Base-by-base conservation (phyloP, 2,329 filamentous ascomycete species). In the Phialophora verrucosa region DNA sequence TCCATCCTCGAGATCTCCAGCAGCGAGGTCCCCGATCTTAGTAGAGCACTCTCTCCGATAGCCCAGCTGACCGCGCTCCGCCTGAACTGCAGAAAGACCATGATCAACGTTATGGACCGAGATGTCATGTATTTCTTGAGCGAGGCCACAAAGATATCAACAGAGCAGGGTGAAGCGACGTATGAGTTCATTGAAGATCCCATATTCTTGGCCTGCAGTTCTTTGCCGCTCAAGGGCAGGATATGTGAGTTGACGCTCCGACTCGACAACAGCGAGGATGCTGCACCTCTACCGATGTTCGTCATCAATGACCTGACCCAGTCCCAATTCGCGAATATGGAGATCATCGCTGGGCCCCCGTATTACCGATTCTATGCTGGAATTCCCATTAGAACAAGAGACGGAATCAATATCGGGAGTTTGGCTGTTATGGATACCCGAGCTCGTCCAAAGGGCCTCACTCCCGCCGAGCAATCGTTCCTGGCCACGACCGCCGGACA, bases 101-200 rank as follows among this genome's bases (percentile, higher is more conserved):
- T 81, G 58, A 76, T 81, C 57, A 81, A 78, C 66, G 75, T 85
- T 11, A 81, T 85, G 62, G 83, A 84, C 68, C 77, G 78, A 25
- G 76, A 81, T 8, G 77, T 75, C 25, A 82, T 84, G 68, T 84
- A 82, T 64, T 80, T 84, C 31, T 73, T 85, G 17, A 82, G 82
- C n/a, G 83, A 85, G 71, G 79, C 82, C 17, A 70, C 79, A 6
- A 75, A 75, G 59, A 73, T 83, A 10, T 76, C 76, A 31, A 71
- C 81, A 32, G 72, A 72, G 29, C 65, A 70, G 3, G 59, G 47
- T 4, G 65, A 67, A 17, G 17, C 17, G 8, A 66, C 74, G 3
- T 75, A 74, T 49, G 77, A 81, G 10, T 68, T 75, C 2, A 59
- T 72, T 11, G 75, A 74, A 50, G 69, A 75, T 62, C 73, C 65